A percentile compares a stretch with the other conserved stretches of the same genome.
phyloP scores from a whole-genome alignment of 2,329 filamentous ascomycete genomes.

The Colletotrichum tofieldiae region DNA sequence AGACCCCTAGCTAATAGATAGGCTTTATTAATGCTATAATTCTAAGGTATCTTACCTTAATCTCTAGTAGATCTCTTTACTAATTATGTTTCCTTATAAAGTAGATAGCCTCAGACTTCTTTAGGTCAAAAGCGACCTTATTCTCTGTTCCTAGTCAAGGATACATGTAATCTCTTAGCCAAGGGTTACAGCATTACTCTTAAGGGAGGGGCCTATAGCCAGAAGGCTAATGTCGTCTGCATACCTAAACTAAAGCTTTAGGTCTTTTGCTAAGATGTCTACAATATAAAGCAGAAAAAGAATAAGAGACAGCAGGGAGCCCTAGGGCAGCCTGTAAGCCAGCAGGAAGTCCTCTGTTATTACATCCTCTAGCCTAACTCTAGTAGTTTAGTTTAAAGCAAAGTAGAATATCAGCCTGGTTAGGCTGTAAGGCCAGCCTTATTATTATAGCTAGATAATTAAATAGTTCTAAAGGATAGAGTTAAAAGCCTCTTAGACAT shows the following conservation, averaged over 20 bases:
- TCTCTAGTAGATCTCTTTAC: not conserved
- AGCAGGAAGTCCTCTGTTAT: conserved; percentile 3
- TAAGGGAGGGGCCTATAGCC: not conserved
- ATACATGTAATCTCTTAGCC: not conserved
- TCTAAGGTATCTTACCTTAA: not conserved
- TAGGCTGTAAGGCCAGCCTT: conserved; percentile 17
- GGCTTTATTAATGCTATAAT: not conserved
- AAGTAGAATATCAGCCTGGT: conserved; percentile 18
- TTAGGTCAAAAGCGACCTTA: conserved; percentile 10
- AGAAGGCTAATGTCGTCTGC: conserved; percentile 11
- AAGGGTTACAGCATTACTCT: not conserved
- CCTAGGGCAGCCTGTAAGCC: conserved; percentile 25
- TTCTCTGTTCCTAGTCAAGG: not conserved
- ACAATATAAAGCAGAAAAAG: conserved; percentile 33
- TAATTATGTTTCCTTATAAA: conserved; percentile 6
- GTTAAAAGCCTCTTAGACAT: conserved; percentile 38
- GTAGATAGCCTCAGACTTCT: conserved; percentile 2
- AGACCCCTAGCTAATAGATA: not conserved
- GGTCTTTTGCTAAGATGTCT: conserved; percentile 8
- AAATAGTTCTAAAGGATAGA: conserved; percentile 22
- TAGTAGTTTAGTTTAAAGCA: not conserved
- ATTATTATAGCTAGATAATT: conserved; percentile 16
- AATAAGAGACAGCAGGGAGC: conserved; percentile 32
- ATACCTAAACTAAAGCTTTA: not conserved
- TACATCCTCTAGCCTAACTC: conserved; percentile 21